Conservation (phyloP, 2,329 filamentous ascomycete genomes). For the Verticillium dahliae region DNA sequence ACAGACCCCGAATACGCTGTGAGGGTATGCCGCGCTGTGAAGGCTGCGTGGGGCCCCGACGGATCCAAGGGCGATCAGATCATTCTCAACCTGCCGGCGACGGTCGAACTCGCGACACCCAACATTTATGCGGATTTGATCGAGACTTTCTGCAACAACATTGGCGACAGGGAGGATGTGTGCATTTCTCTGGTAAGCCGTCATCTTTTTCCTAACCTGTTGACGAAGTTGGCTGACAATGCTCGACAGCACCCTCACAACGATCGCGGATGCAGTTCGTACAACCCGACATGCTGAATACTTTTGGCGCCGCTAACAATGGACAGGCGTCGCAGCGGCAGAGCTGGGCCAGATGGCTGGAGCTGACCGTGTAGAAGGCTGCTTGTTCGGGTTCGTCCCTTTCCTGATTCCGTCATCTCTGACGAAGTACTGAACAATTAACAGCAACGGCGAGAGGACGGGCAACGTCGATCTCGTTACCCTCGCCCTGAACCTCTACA, state of each 20-base stretch:
- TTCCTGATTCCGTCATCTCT: too few relatives aligned
- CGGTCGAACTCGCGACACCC: constrained; percentile 89
- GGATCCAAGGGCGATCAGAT: constrained; percentile 65
- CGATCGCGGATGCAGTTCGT: constrained; percentile 65
- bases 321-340: constrained; percentile 68
- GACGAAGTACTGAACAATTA: neutral
- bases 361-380: constrained; percentile 89
- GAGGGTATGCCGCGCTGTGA: constrained; percentile 84
- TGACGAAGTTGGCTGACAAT: neutral
- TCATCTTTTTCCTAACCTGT: neutral
- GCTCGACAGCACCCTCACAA: constrained; percentile 70
- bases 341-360: constrained; percentile 96
- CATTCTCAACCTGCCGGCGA: constrained; percentile 95
- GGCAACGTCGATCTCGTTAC: constrained; percentile 95
- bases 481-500: constrained; percentile 88
- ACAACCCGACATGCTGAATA: neutral
- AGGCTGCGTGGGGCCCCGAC: constrained; percentile 78
- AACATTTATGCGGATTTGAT: constrained; percentile 96
- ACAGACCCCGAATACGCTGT: constrained; percentile 78
- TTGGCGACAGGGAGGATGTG: constrained; percentile 78
- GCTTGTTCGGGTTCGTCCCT: constrained; percentile 61
- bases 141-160: constrained; percentile 87
- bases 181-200: constrained; percentile 61
- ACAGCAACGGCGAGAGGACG: constrained; percentile 77
- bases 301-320: neutral